A percentile compares a stretch with the other conserved stretches of the same genome.
These are phyloP conservation scores for Penicillium sp. DNA, from an alignment of 2,329 filamentous ascomycete genomes.

Conservation along the genomic window DNA sequence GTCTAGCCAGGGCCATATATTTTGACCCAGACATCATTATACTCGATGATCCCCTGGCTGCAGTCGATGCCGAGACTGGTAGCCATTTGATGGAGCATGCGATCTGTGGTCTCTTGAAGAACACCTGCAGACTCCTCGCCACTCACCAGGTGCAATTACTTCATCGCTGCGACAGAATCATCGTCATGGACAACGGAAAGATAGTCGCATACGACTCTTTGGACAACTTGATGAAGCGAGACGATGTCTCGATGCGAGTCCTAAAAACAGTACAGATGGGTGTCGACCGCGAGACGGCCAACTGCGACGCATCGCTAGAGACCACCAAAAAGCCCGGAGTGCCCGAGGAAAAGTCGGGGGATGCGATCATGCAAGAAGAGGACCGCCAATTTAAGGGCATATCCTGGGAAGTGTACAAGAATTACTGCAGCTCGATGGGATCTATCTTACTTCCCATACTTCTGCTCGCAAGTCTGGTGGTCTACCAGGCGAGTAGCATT, in stretches of 20 bases:
- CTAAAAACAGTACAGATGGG: constrained; percentile 62
- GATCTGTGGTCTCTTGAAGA: constrained; percentile 82
- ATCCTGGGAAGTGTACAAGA: constrained; percentile 76
- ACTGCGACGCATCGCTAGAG: constrained; percentile 39
- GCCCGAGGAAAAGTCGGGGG: not conserved
- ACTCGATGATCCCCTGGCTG: constrained; percentile 67
- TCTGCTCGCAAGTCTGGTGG: constrained; percentile 66
- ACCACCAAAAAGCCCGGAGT: constrained; percentile 1
- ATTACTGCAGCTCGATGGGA: constrained; percentile 75
- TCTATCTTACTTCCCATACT: constrained; percentile 67
- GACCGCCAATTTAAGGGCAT: constrained; percentile 73
- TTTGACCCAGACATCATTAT: constrained; percentile 66
- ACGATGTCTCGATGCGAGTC: too few relatives aligned
- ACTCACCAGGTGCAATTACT: constrained; percentile 95
- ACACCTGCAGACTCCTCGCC: constrained; percentile 88
- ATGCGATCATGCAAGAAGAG: constrained; percentile 52
- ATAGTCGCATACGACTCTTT: constrained; percentile 89
- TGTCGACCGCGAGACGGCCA: constrained; percentile 71
- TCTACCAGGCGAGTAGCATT: constrained; percentile 84
- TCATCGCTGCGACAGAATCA: constrained; percentile 84
- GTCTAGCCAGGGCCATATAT: constrained; percentile 81
- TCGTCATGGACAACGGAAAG: constrained; percentile 86
- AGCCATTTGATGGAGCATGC: constrained; percentile 87
- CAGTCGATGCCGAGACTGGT: constrained; percentile 62
- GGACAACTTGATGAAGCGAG: constrained; percentile 73